phyloP scores from a whole-genome alignment of 2,329 filamentous ascomycete species.

The Trichothecium sympodiale region DNA sequence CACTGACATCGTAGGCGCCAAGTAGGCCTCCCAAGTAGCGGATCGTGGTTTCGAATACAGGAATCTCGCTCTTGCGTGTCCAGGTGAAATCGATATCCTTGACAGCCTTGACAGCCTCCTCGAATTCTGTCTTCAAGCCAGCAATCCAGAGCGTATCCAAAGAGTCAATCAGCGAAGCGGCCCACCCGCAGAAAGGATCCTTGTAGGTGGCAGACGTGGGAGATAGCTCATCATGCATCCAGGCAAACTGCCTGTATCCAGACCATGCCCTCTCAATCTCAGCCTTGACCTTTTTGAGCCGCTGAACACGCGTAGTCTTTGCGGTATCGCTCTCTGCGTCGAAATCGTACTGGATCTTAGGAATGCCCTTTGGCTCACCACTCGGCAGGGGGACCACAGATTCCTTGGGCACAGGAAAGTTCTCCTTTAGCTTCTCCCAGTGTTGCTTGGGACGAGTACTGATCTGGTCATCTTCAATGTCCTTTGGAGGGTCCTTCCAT shows the following conservation, averaged over 20 bases:
- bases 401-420: conserved; percentile 63
- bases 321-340: conserved; percentile 48
- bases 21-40: conserved; percentile 81
- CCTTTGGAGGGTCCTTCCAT: conserved; percentile 16
- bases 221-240: conserved; percentile 75
- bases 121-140: conserved; percentile 67
- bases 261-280: conserved; percentile 72
- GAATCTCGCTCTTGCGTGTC: conserved; percentile 55
- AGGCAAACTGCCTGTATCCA: conserved; percentile 70
- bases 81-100: conserved; percentile 74
- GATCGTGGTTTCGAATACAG: conserved; percentile 89
- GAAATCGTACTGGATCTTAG: conserved; percentile 67
- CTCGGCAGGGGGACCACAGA: conserved; percentile 68
- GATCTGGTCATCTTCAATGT: conserved; percentile 6
- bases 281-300: conserved; percentile 56
- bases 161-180: conserved; percentile 73
- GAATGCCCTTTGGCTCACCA: conserved; percentile 57
- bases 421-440: conserved; percentile 65
- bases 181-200: conserved; percentile 88
- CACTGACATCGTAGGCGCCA: conserved; percentile 78
- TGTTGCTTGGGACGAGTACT: conserved; percentile 30
- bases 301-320: conserved; percentile 51
- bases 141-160: conserved; percentile 84
- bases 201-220: conserved; percentile 57
- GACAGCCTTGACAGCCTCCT: conserved; percentile 61